Evolutionary conservation across 2,329 filamentous ascomycete genomes (phyloP), one percentile per base, ranked within the genome.

Genomic region (Coniochaeta sp.): DNA sequence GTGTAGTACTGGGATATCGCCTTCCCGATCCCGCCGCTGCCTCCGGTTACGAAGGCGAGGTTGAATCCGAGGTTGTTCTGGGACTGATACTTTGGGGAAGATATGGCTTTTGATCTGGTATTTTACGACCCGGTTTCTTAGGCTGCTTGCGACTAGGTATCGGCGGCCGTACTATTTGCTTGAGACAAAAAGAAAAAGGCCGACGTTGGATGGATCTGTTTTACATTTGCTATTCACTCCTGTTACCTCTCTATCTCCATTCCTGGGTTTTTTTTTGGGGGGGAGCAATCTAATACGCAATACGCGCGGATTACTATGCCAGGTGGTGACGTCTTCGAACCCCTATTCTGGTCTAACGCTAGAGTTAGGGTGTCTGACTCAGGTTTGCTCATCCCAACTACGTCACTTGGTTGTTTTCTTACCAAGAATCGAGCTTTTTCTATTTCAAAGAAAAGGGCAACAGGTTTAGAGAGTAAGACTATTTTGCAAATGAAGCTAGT

Each of bases 21-120:
- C 59, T 74, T 74, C 58, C 81, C 80, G 24, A 84, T 81, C 36
- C 81, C 81, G 19, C 80, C 79, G 0, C 71, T 79, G 19, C 80
- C 81, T 5, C 81, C 79, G 0, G 79, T 81, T 57, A 81, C 67
- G 56, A 83, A 70, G 9, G 79, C 80, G 62, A 75, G 79, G 0
- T 75, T 73, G 61, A 77, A 76, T 24, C 70, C 65, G 42, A 76
- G 69, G 22, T 65, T 66, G 28, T 58, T 40, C 17, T 17, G 16
- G 38, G 38, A n/a, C 17, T n/a, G 38, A n/a, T 16, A n/a, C 17
- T 40, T 40, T 3, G 17, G 16, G 34, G 58, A 55, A n/a, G 64
- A 38, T 64, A 65, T 65, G 42, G 19, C 22, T 55, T 9, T 14
- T 17, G 50, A 34, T 54, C 2, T 12, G 34, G 7, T 7, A 36